phyloP scores from a whole-genome alignment of 805 yeast species.

The Metschnikowia arizonensis region DNA sequence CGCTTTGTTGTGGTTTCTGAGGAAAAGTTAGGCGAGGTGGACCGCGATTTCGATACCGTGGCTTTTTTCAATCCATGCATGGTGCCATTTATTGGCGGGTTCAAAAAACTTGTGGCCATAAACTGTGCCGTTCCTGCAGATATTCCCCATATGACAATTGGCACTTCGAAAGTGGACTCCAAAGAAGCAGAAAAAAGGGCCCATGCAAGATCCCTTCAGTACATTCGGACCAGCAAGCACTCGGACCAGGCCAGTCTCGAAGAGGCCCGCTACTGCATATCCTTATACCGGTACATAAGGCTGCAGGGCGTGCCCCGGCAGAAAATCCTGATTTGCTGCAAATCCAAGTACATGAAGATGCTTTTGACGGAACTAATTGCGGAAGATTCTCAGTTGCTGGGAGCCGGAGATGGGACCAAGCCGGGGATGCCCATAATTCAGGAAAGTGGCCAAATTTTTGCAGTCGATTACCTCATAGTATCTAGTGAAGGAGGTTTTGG shows the following conservation, averaged over 20 bases:
- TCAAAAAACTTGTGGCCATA: neutral
- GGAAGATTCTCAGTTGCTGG: conserved; percentile 16
- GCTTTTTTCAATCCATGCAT: conserved; percentile 1
- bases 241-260: conserved; percentile 13
- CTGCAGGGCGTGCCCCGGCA: conserved; percentile 38
- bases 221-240: neutral
- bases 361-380: conserved; percentile 40
- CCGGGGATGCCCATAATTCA: conserved; percentile 15
- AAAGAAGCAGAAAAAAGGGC: neutral
- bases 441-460: neutral
- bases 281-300: conserved; percentile 44
- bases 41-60: conserved; percentile 6
- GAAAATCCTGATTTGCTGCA: conserved; percentile 39
- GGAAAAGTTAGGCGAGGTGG: conserved; percentile 4
- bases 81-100: conserved; percentile 2
- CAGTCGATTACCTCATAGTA: conserved; percentile 11
- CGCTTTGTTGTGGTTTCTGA: conserved; percentile 4
- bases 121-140: conserved; percentile 1
- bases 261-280: conserved; percentile 46
- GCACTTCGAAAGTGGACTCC: no score
- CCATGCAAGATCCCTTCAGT: neutral
- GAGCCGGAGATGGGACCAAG: conserved; percentile 13
- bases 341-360: conserved; percentile 37
- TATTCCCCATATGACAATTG: neutral
- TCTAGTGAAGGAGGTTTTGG: conserved; percentile 8